These are phyloP conservation scores for Millerago galiae DNA, from an alignment of 805 yeast genomes.

Conservation along the genomic window DNA sequence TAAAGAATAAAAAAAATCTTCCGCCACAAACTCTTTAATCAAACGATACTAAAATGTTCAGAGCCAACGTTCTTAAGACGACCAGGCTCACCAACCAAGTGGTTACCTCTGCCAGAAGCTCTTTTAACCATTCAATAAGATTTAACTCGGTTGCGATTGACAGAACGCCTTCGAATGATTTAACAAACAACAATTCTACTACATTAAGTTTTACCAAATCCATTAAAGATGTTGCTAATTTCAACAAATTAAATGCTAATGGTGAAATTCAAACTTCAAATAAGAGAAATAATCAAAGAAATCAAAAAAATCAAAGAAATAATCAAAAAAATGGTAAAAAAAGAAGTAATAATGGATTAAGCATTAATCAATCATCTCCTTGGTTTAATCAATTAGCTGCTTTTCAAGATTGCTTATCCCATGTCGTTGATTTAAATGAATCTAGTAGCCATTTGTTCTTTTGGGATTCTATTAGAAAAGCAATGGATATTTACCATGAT, in stretches of 20 bases:
- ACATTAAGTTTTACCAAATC: constrained; percentile 20
- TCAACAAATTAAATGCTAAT: constrained; percentile 11
- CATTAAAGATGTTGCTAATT: constrained; percentile 25
- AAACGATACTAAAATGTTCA: constrained; percentile 13
- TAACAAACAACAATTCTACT: constrained; percentile 16
- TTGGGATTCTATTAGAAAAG: constrained; percentile 46
- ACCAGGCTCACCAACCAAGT: constrained; percentile 34
- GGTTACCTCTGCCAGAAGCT: constrained; percentile 31
- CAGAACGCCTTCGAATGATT: constrained; percentile 19
- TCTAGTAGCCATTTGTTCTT: constrained; percentile 39
- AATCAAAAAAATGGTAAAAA: not conserved
- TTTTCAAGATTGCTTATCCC: constrained; percentile 43
- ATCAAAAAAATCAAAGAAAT: not conserved
- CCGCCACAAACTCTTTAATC: not conserved
- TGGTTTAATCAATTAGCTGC: constrained; percentile 44
- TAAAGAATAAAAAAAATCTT: not conserved
- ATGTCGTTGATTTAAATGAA: constrained; percentile 26
- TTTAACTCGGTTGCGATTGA: constrained; percentile 31
- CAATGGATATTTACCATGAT: constrained; percentile 45
- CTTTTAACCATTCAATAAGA: constrained; percentile 32
- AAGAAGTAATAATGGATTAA: constrained; percentile 19
- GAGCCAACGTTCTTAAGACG: constrained; percentile 26
- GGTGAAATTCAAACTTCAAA: not conserved
- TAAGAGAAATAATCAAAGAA: constrained; percentile 1
- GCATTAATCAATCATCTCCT: constrained; percentile 29